These are phyloP conservation scores for Phaffomyces opuntiae DNA, from an alignment of 805 yeast genomes.

Conservation along the genomic window DNA sequence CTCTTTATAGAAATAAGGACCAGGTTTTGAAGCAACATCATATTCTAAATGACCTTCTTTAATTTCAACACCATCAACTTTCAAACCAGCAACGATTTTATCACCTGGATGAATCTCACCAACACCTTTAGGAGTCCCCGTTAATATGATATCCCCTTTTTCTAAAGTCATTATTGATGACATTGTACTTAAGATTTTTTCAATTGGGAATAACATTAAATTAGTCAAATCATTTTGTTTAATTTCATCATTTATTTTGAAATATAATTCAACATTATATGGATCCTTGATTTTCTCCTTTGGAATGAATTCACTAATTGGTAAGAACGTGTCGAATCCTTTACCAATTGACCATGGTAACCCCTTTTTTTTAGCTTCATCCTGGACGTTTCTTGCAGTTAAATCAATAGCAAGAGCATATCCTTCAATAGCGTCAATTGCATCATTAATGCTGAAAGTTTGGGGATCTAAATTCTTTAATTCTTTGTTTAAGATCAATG, in stretches of 20 bases:
- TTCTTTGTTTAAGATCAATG: constrained; percentile 59
- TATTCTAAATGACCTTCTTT: constrained; percentile 35
- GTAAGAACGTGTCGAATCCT: constrained; percentile 94
- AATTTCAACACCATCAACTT: constrained; percentile 47
- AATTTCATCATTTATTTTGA: constrained; percentile 62
- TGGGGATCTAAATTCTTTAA: constrained; percentile 54
- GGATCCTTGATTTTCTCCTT: constrained; percentile 64
- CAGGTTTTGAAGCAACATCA: constrained; percentile 39
- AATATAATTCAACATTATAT: constrained; percentile 53
- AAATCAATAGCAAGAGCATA: constrained; percentile 87
- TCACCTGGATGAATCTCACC: constrained; percentile 81
- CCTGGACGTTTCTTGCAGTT: constrained; percentile 95
- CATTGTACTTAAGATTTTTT: constrained; percentile 70
- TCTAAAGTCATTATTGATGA: constrained; percentile 86
- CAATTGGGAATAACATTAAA: constrained; percentile 85
- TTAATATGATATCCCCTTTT: constrained; percentile 83
- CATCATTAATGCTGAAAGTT: constrained; percentile 54
- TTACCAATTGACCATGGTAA: constrained; percentile 96
- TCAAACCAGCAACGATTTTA: constrained; percentile 54
- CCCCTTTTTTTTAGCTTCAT: constrained; percentile 88
- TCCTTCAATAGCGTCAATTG: constrained; percentile 74
- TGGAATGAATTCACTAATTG: constrained; percentile 70
- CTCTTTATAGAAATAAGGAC: constrained; percentile 50
- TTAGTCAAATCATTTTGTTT: constrained; percentile 71
- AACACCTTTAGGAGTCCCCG: constrained; percentile 99